A percentile compares a stretch with the other conserved stretches of the same genome.
Evolutionary conservation across 306 rosid genomes (phyloP).

Genomic region (Vigna trinervia): DNA sequence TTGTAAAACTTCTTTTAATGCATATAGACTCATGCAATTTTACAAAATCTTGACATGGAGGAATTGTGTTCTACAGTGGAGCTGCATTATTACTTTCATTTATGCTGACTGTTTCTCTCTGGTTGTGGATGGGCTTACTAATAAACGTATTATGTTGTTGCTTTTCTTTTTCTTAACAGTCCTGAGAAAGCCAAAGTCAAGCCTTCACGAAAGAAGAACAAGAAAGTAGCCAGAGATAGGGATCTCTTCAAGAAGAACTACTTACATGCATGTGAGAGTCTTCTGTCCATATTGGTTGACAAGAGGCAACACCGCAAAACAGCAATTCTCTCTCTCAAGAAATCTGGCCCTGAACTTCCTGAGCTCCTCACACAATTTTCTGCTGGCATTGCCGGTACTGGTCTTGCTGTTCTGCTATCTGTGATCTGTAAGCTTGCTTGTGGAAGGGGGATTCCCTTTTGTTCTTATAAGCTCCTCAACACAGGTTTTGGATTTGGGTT

Average conservation of each 20-base stretch:
- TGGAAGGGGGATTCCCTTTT: slow-evolving; percentile 72
- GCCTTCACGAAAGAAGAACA: slow-evolving; percentile 67
- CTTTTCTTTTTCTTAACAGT: slow-evolving; percentile 55
- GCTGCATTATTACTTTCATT: slow-evolving; percentile 7
- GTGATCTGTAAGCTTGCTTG: slow-evolving; percentile 65
- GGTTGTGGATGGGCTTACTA: slow-evolving; percentile 8
- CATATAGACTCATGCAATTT: not conserved
- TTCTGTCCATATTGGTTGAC: slow-evolving; percentile 70
- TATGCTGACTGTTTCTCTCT: not conserved
- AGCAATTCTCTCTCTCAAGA: slow-evolving; percentile 70
- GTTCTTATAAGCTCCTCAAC: slow-evolving; percentile 62
- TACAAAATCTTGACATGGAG: not conserved
- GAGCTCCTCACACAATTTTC: slow-evolving; percentile 80
- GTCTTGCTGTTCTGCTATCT: slow-evolving; percentile 79
- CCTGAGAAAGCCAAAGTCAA: slow-evolving; percentile 70
- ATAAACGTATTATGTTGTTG: slow-evolving; percentile 21
- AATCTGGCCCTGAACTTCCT: slow-evolving; percentile 82
- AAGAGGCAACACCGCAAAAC: slow-evolving; percentile 59
- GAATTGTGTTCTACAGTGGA: not conserved
- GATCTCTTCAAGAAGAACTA: slow-evolving; percentile 80
- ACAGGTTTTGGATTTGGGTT: slow-evolving; percentile 78
- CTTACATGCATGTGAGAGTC: slow-evolving; percentile 88
- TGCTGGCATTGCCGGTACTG: slow-evolving; percentile 86
- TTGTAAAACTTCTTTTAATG: slow-evolving; percentile 18
- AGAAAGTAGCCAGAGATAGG: slow-evolving; percentile 68